Percentiles rank a stretch among this genome's conserved stretches.
Evolutionary conservation across 2,329 filamentous ascomycete genomes (phyloP).

Genomic region (Paraconiothyrium sp.): DNA sequence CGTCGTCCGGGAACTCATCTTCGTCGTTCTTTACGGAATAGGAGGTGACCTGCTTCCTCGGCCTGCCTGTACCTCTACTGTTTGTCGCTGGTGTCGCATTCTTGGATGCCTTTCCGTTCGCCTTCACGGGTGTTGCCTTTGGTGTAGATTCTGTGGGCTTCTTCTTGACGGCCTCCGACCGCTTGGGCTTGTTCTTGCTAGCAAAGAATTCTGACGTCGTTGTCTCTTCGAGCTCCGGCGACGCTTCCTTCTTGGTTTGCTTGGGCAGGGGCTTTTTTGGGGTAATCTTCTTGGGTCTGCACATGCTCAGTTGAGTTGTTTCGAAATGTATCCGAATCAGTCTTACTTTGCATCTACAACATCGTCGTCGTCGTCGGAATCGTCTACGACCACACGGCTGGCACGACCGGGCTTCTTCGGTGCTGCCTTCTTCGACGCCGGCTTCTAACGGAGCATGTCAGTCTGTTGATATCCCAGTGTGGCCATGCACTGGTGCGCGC

Average conservation of each 20-base stretch:
- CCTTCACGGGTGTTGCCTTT: conserved; percentile 46
- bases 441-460: conserved; percentile 28
- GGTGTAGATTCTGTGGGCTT: conserved; percentile 44
- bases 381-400: conserved; percentile 65
- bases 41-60: conserved; percentile 55
- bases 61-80: conserved; percentile 48
- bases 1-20: conserved; percentile 58
- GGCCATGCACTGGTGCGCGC: conserved; percentile 9
- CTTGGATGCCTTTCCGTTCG: conserved; percentile 43
- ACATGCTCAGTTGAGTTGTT: conserved; percentile 33
- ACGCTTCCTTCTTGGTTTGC: conserved; percentile 62
- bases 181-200: conserved; percentile 64
- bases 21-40: conserved; percentile 69
- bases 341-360: conserved; percentile 50
- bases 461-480: conserved; percentile 14
- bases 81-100: conserved; percentile 47
- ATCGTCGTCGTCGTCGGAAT: conserved; percentile 75
- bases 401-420: conserved; percentile 55
- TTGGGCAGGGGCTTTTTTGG: conserved; percentile 68
- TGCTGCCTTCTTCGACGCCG: conserved; percentile 48
- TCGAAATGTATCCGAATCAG: conserved; percentile 1
- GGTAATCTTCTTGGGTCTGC: conserved; percentile 53
- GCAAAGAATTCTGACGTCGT: conserved; percentile 72
- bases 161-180: conserved; percentile 56
- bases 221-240: conserved; percentile 64